Evolutionary conservation across 1,284 basidiomycete species (phyloP).

Genomic region (Tilletia walkeri): DNA sequence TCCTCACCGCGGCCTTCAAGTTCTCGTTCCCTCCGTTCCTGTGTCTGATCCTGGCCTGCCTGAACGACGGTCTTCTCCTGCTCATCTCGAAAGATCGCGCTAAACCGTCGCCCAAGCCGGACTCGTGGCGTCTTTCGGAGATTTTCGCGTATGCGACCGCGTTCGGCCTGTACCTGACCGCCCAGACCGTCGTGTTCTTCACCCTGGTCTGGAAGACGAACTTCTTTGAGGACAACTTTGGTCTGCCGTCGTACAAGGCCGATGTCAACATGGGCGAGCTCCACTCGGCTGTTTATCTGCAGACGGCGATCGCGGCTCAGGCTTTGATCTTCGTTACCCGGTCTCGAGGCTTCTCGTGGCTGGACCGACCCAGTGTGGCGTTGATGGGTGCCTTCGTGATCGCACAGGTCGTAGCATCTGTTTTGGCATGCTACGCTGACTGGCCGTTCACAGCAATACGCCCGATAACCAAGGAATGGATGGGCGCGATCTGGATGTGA

Average conservation of each 20-base stretch:
- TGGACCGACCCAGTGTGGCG: constrained; percentile 89
- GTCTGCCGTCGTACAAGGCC: constrained; percentile 62
- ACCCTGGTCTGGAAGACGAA: constrained; percentile 79
- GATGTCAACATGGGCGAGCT: constrained; percentile 58
- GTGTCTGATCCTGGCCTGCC: constrained; percentile 92
- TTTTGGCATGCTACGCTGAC: constrained; percentile 86
- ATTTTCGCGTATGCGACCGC: constrained; percentile 93
- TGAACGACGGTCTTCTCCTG: constrained; percentile 98
- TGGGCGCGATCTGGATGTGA: no score
- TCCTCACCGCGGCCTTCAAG: constrained; percentile 91
- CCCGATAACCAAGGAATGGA: no score
- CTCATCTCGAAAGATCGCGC: constrained; percentile 96
- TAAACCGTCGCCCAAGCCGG: constrained; percentile 77
- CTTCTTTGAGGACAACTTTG: constrained; percentile 87
- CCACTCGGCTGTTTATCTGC: constrained; percentile 74
- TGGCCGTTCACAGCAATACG: constrained; percentile 39
- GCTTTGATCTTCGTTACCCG: constrained; percentile 95
- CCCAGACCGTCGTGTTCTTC: constrained; percentile 71
- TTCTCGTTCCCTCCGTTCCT: constrained; percentile 99
- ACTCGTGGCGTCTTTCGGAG: constrained; percentile 93
- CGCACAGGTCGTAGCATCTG: constrained; percentile 88
- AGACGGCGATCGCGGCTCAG: constrained; percentile 96
- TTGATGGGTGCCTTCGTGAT: constrained; percentile 85
- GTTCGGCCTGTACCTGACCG: constrained; percentile 87
- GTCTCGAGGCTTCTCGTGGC: constrained; percentile 95